Base-by-base conservation (phyloP, 1,284 basidiomycete species). In the Ceratobasidium sp. region DNA sequence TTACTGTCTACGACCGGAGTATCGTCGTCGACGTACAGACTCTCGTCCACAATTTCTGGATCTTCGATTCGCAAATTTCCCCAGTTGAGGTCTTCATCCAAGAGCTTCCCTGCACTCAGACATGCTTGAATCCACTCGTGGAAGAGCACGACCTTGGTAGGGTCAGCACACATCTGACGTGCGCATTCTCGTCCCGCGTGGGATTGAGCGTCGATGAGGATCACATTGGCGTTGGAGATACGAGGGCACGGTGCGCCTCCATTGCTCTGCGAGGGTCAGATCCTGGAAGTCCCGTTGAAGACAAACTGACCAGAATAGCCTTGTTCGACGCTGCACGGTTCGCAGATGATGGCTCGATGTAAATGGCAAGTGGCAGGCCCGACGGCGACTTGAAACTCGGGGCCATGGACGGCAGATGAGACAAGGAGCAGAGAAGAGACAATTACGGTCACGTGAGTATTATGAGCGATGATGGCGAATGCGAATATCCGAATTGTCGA, bases 121-220 rank as follows among this genome's bases (percentile, higher is more conserved):
- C 64, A 68, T n/a, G 64, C 64, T 1, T 68, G 31, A n/a, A 55
- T 42, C 64, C 64, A 68, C 25, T 68, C 64, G n/a, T 43, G 12
- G 29, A 68, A 68, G 25, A 68, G 40, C 5, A 68, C 64, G n/a
- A 68, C n/a, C 40, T 38, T 42, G 34, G 31, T 31, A 2, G 52
- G n/a, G 31, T 15, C 40, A 12, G 29, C 35, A n/a, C 42, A 54
- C 52, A 68, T 38, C 31, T 55, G 50, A 29, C 64, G 64, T 17
- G 64, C 64, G 55, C 50, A 52, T 68, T 43, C 50, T 6, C 64
- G 35, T 40, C 50, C 52, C 5, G 42, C 42, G 20, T 13, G 64
- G n/a, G 25, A 13, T 22, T 68, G 50, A 31, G 53, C 64, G 34
- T 68, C 53, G 31, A 68, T 50, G 8, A 68, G 53, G 1, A 68